phyloP scores from a whole-genome alignment of 768 basidiomycete genomes.

The Amanita phalloides region DNA sequence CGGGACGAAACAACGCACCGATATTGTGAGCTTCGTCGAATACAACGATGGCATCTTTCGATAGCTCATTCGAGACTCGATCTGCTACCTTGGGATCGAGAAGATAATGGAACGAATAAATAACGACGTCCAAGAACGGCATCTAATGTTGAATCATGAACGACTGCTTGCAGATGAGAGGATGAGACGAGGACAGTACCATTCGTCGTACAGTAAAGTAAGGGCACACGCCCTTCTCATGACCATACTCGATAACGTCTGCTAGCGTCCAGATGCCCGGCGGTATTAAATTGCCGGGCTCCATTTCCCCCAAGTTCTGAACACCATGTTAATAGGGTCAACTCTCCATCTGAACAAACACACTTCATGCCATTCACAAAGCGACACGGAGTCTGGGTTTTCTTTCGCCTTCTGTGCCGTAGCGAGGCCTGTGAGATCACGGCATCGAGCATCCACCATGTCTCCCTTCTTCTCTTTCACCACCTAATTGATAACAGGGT shows the following conservation, averaged over 20 bases:
- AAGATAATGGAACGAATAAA: slow-evolving; percentile 98
- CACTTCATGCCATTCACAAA: slow-evolving; percentile 97
- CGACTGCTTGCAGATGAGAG: not conserved
- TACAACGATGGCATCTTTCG: slow-evolving; percentile 96
- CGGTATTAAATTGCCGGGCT: slow-evolving; percentile 74
- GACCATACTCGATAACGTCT: slow-evolving; percentile 83
- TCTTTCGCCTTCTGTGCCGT: slow-evolving; percentile 75
- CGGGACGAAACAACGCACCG: slow-evolving; percentile 35
- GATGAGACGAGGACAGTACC: slow-evolving; percentile 34
- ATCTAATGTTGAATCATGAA: slow-evolving; percentile 41
- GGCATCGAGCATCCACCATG: slow-evolving; percentile 92
- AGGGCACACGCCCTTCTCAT: slow-evolving; percentile 79
- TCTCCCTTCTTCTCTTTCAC: slow-evolving; percentile 98
- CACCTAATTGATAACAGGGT: slow-evolving; percentile 40
- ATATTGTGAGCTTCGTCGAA: slow-evolving; percentile 99
- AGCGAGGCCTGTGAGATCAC: slow-evolving; percentile 84
- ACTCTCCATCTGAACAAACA: slow-evolving; percentile 9
- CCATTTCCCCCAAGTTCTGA: slow-evolving; percentile 75
- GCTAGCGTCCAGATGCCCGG: slow-evolving; percentile 91
- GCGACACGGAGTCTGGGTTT: slow-evolving; percentile 81
- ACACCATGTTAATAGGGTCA: slow-evolving; percentile 5
- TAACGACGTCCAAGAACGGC: slow-evolving; percentile 91
- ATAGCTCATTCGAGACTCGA: slow-evolving; percentile 96
- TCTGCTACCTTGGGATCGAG: slow-evolving; percentile 99
- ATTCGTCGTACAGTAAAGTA: slow-evolving; percentile 95